Conservation (phyloP, 2,329 filamentous ascomycete species). For the Albifimbria verrucaria region DNA sequence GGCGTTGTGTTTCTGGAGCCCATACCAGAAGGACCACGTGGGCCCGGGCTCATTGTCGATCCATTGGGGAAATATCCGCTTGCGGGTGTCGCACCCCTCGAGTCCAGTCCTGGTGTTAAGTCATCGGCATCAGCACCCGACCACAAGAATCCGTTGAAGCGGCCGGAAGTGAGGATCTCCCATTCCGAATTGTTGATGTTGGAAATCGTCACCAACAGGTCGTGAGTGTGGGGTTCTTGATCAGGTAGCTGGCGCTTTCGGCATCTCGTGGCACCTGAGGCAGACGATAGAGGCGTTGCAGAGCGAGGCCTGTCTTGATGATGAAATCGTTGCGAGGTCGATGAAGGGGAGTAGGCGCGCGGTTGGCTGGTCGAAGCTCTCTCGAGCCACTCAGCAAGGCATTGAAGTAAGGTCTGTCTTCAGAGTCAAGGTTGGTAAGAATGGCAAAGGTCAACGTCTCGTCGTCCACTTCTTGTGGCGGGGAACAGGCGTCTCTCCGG, state of each 20-base stretch:
- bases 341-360: slow-evolving; percentile 66
- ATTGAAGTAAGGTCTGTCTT: slow-evolving; percentile 78
- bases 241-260: slow-evolving; percentile 79
- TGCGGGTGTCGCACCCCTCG: slow-evolving; percentile 52
- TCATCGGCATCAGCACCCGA: slow-evolving; percentile 75
- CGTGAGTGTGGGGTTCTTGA: slow-evolving; percentile 82
- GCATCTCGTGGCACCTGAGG: slow-evolving; percentile 73
- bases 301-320: slow-evolving; percentile 68
- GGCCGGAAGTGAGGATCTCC: slow-evolving; percentile 90
- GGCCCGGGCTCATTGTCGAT: slow-evolving; percentile 34
- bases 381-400: slow-evolving; percentile 65
- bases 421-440: slow-evolving; percentile 75
- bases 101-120: slow-evolving; percentile 40
- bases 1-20: slow-evolving; percentile 46
- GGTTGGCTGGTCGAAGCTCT: slow-evolving; percentile 52
- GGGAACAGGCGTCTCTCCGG: slow-evolving; percentile 70
- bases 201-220: slow-evolving; percentile 80
- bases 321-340: slow-evolving; percentile 70
- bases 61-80: slow-evolving; percentile 40
- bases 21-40: slow-evolving; percentile 37
- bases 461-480: slow-evolving; percentile 87
- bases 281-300: slow-evolving; percentile 83
- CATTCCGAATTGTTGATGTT: slow-evolving; percentile 91
- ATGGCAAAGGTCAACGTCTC: slow-evolving; percentile 94
- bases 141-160: slow-evolving; percentile 94